Percentiles rank a stretch among this genome's conserved stretches.
These are phyloP conservation scores for Pinguiococcus pyrenoidosus DNA, from an alignment of 108 stramenopile genomes.

Conservation along the genomic window DNA sequence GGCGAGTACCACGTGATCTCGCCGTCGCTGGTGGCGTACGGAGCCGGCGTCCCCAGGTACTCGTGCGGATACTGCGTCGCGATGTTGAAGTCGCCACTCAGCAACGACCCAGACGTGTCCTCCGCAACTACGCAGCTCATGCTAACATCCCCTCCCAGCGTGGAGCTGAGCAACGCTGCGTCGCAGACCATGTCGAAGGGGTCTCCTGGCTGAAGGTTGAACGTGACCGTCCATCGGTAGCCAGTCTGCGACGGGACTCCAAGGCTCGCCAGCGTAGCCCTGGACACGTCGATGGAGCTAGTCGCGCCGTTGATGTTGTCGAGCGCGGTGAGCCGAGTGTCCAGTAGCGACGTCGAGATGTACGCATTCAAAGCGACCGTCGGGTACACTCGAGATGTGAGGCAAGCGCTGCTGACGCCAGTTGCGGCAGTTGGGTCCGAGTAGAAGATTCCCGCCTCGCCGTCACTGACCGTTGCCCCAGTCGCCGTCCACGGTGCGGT, in stretches of 20 bases:
- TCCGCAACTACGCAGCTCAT: no score
- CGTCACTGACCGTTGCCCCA: conserved; percentile 32
- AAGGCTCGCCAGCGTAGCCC: no score
- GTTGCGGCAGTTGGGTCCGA: conserved; percentile 43
- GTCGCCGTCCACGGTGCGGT: conserved; percentile 4
- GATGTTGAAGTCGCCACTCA: not conserved
- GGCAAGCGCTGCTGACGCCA: conserved; percentile 46
- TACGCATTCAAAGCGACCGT: conserved; percentile 33
- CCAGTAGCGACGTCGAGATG: conserved; percentile 10
- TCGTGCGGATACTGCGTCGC: conserved; percentile 42
- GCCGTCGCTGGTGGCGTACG: conserved; percentile 19
- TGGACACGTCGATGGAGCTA: conserved; percentile 27
- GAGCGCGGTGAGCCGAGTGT: conserved; percentile 27
- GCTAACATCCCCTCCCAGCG: no score
- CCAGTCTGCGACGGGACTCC: no score
- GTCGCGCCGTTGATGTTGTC: conserved; percentile 34
- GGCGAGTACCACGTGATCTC: conserved; percentile 34
- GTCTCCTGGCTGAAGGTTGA: conserved; percentile 37
- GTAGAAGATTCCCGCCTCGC: conserved; percentile 54
- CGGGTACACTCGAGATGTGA: conserved; percentile 13
- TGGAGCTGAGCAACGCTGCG: no score
- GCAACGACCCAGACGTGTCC: no score
- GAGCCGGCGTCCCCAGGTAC: conserved; percentile 27
- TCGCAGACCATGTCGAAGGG: conserved; percentile 37
- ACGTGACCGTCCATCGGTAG: conserved; percentile 39